Base-by-base conservation (phyloP, 768 basidiomycete species). In the Gyrodon lividus region DNA sequence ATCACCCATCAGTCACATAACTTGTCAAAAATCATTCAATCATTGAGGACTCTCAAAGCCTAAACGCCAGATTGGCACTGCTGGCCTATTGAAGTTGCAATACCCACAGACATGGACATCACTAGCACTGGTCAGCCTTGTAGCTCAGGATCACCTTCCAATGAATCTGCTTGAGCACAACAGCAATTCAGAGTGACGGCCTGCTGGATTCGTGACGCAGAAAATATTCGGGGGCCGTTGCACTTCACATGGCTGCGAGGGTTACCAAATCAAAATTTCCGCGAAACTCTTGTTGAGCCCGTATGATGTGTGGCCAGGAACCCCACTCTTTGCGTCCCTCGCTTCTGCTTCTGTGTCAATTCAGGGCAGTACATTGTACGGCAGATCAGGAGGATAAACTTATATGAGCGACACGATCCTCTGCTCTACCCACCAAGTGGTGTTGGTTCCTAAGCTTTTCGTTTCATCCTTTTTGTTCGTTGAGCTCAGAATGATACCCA, bases 361-460 rank as follows among this genome's bases (percentile, higher is more conserved):
- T 53, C 30, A 57, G 49, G 56, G 51, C 47, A 51, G 52, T 48
- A 50, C 14, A 38, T 45, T 50, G 46, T 66, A 66, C 65, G 62
- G 56, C 67, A 62, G 40, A 40, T 35, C 55, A 39, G 50, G 55
- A 45, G 44, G 40, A 38, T 28, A 37, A 24, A 45, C 46, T 17
- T 59, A 65, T 62, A 68, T 59, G 43, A 62, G 54, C 13, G 12
- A 33, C 28, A 23, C 23, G 6, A 24, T 31, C 38, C 31, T 13
- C 23, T 44, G 30, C 14, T 19, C 20, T 5, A 37, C 42, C 23
- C 31, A 4, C 28, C 24, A 48, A 40, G 46, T 46, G 35, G 44
- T 48, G 14, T 17, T 33, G 35, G 13, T 38, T 44, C 35, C 38
- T 6, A 39, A 31, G 10, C 28, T 28, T 30, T 46, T 31, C 30